Percentiles rank a stretch among this genome's conserved stretches.
Evolutionary conservation across 1,139 yeast genomes (phyloP).

Genomic region (Lodderomyces oxycetoniae): DNA sequence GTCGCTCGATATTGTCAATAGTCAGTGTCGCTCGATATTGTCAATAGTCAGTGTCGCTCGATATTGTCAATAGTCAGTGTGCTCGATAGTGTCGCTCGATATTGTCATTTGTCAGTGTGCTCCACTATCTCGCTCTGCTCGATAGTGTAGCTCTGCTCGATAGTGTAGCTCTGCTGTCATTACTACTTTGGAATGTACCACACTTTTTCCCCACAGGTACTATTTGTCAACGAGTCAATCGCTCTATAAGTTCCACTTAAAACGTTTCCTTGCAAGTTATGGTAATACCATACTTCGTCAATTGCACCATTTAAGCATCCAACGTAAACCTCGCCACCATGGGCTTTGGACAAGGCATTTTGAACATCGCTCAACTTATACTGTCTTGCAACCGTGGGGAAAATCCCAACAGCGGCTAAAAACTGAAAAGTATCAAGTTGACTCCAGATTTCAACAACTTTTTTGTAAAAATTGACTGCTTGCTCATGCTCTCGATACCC

Average conservation of each 20-base stretch:
- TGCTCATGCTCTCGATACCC: conserved; percentile 29
- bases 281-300: conserved; percentile 38
- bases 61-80: too few species aligned
- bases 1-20: too few species aligned
- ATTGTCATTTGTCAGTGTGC: too few species aligned
- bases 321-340: conserved; percentile 30
- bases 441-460: conserved; percentile 33
- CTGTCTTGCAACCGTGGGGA: conserved; percentile 27
- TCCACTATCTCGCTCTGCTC: too few species aligned
- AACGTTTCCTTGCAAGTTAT: conserved; percentile 32
- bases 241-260: conserved; percentile 34
- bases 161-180: too few species aligned
- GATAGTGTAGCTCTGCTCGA: too few species aligned
- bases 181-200: conserved; percentile 32
- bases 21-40: too few species aligned
- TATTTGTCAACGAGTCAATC: conserved; percentile 22
- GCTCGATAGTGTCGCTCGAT: too few species aligned
- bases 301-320: conserved; percentile 34
- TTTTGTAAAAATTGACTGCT: conserved; percentile 31
- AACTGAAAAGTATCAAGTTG: conserved; percentile 32
- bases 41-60: too few species aligned
- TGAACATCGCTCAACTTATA: conserved; percentile 30
- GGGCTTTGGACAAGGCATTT: conserved; percentile 28
- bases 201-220: conserved; percentile 26
- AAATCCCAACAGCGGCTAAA: conserved; percentile 31